Evolutionary conservation across 2,329 filamentous ascomycete species (phyloP).

Genomic region (Tolypocladium inflatum): DNA sequence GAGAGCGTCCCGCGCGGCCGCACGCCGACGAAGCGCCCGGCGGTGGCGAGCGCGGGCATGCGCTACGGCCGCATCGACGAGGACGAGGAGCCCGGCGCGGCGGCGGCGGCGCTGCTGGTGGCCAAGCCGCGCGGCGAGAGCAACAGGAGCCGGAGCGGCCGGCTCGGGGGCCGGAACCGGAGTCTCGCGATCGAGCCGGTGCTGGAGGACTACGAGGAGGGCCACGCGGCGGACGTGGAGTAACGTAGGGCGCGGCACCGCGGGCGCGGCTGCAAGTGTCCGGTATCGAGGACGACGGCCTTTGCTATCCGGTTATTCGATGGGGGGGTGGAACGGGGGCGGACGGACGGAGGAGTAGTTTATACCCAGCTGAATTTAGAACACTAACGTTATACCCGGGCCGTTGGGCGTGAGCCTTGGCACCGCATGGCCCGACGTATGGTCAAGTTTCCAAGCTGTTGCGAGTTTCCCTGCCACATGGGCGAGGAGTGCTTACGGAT

Average conservation of each 20-base stretch:
- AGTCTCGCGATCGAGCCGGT: conserved; percentile 1
- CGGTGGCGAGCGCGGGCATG: neutral
- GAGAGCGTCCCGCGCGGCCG: neutral
- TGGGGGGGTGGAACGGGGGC: no score
- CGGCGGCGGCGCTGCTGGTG: neutral
- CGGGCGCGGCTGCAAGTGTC: neutral
- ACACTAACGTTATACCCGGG: neutral
- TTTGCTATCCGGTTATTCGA: neutral
- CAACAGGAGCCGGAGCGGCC: neutral
- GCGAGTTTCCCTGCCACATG: no score
- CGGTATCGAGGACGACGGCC: neutral
- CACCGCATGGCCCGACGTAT: neutral
- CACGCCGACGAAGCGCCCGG: neutral
- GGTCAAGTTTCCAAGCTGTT: neutral
- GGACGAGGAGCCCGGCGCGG: neutral
- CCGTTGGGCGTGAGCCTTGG: neutral
- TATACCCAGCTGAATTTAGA: neutral
- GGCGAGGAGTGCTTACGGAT: no score
- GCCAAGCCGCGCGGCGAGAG: neutral
- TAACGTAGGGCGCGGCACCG: neutral
- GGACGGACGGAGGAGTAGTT: neutral
- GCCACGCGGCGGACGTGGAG: neutral
- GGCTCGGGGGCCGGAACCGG: neutral
- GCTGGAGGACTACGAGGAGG: neutral
- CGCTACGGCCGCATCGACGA: neutral